These are phyloP conservation scores for Phaeophleospora eucalypticola DNA, from an alignment of 2,329 filamentous ascomycete species.

Conservation along the genomic window DNA sequence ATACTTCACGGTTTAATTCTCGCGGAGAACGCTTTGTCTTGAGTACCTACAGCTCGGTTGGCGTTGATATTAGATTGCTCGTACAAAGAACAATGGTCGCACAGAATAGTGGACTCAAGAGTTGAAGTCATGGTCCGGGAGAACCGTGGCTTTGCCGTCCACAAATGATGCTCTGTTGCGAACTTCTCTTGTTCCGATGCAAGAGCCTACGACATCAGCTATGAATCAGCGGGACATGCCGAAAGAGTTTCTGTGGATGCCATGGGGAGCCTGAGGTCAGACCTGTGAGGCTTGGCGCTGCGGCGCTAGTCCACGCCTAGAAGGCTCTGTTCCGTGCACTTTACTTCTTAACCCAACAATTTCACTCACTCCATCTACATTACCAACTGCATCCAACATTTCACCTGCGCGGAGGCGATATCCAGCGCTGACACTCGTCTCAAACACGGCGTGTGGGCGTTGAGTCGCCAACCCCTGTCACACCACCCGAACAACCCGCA, in stretches of 20 bases:
- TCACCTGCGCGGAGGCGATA: not conserved
- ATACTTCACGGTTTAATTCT: not conserved
- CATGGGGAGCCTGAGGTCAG: no score
- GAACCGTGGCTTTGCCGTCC: slow-evolving; percentile 1
- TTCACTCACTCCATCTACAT: slow-evolving; percentile 22
- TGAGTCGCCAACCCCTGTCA: slow-evolving; percentile 12
- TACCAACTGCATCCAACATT: not conserved
- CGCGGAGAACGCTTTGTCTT: not conserved
- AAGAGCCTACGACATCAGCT: no score
- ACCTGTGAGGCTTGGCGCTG: no score
- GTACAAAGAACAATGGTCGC: not conserved
- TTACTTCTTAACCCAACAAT: slow-evolving; percentile 39
- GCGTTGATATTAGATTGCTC: not conserved
- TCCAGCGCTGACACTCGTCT: not conserved
- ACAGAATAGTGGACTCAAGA: slow-evolving; percentile 2
- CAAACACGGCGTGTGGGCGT: slow-evolving; percentile 4
- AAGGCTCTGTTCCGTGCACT: slow-evolving; percentile 64
- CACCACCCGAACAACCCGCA: slow-evolving; percentile 13
- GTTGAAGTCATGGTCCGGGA: slow-evolving; percentile 6
- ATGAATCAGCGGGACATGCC: no score
- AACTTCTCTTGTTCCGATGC: slow-evolving; percentile 1
- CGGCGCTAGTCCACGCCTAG: slow-evolving; percentile 6
- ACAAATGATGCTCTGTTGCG: not conserved
- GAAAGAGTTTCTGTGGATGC: no score
- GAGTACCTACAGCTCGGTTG: not conserved